Conservation (phyloP, 108 stramenopile species). For the Aureococcus anophagefferens region DNA sequence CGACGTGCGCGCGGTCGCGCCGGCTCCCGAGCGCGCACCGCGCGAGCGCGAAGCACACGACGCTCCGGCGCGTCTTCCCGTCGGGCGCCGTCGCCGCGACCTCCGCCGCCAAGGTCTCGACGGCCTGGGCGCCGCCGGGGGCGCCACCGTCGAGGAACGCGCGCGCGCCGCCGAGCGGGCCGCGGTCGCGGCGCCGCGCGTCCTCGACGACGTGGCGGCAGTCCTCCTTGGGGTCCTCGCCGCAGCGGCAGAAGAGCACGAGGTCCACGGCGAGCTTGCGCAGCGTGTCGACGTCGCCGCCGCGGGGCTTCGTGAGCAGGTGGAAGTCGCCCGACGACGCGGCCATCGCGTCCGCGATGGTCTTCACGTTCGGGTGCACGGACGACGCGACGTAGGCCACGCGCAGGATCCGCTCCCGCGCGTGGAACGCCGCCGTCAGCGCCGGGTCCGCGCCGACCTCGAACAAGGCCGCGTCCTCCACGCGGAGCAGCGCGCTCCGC, state of each 20-base stretch:
- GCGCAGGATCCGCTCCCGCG: background rate
- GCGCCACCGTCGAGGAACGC: too few species aligned
- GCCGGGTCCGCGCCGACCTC: background rate
- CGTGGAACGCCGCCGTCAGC: background rate
- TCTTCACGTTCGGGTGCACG: too few species aligned
- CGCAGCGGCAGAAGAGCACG: background rate
- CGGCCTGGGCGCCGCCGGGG: too few species aligned
- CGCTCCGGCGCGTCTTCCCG: too few species aligned
- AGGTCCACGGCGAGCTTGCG: background rate
- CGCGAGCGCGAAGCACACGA: too few species aligned
- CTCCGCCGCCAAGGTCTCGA: too few species aligned
- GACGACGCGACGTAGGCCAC: background rate
- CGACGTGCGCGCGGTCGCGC: too few species aligned
- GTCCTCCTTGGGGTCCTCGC: background rate
- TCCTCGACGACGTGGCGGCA: too few species aligned
- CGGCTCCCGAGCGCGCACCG: too few species aligned
- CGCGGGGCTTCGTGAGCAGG: background rate
- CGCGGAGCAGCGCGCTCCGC: background rate
- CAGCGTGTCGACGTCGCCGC: background rate
- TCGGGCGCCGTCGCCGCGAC: too few species aligned
- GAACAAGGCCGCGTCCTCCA: background rate
- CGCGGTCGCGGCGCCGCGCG: too few species aligned
- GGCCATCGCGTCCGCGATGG: background rate
- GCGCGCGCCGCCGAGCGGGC: too few species aligned
- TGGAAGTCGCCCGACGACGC: background rate